phyloP scores from a whole-genome alignment of 805 yeast genomes.

The Clavispora asparagi region DNA sequence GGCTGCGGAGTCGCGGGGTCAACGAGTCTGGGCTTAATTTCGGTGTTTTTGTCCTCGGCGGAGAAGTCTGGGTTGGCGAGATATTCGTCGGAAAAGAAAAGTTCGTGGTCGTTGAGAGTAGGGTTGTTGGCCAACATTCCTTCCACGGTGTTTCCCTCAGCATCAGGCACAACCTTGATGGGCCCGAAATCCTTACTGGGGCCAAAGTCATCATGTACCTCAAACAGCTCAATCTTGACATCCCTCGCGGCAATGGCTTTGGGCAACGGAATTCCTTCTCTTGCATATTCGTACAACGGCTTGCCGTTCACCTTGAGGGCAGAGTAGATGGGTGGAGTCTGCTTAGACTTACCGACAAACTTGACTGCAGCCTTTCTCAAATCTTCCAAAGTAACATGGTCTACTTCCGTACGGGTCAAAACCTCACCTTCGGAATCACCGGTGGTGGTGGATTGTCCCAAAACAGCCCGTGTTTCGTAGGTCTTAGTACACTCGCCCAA shows the following conservation, averaged over 20 bases:
- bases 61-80: constrained; percentile 28
- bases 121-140: constrained; percentile 43
- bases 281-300: constrained; percentile 90
- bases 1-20: constrained; percentile 34
- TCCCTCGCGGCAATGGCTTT: constrained; percentile 72
- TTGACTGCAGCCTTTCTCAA: constrained; percentile 48
- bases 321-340: constrained; percentile 92
- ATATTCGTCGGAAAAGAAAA: constrained; percentile 55
- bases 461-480: constrained; percentile 77
- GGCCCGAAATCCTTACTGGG: constrained; percentile 50
- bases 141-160: constrained; percentile 43
- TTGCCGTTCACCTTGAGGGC: constrained; percentile 94
- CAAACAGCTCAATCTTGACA: constrained; percentile 54
- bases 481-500: constrained; percentile 71
- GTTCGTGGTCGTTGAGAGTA: constrained; percentile 57
- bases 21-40: constrained; percentile 33
- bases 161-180: constrained; percentile 41
- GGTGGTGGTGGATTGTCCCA: constrained; percentile 89
- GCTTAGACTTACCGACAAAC: constrained; percentile 77
- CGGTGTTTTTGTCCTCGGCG: constrained; percentile 35
- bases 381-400: constrained; percentile 51
- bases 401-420: constrained; percentile 49
- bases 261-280: constrained; percentile 82
- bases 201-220: constrained; percentile 50
- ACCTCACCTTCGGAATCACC: constrained; percentile 91